Evolutionary conservation across 768 basidiomycete species (phyloP).

Genomic region (Xanthoconium stramineum): DNA sequence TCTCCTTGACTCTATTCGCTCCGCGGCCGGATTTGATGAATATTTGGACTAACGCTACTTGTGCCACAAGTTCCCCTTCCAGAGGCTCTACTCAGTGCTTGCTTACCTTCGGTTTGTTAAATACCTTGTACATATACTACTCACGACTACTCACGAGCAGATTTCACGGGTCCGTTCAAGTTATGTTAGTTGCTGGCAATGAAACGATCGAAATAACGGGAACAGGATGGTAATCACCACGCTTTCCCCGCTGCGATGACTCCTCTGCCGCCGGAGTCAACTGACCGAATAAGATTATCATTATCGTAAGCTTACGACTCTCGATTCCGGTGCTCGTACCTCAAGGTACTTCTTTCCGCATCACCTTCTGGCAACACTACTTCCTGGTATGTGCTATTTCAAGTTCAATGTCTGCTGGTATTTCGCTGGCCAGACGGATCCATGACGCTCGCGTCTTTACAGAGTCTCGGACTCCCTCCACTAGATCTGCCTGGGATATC

Average conservation of each 20-base stretch:
- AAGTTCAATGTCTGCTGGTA: background rate
- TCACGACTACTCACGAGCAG: constrained; percentile 4
- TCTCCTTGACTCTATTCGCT: constrained; percentile 54
- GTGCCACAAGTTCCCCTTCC: background rate
- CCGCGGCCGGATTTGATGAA: background rate
- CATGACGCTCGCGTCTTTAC: constrained; percentile 19
- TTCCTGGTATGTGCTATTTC: constrained; percentile 12
- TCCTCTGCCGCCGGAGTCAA: constrained; percentile 31
- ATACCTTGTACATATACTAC: background rate
- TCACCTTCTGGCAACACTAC: constrained; percentile 7
- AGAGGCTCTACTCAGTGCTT: no score
- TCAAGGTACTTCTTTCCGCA: constrained; percentile 10
- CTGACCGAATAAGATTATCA: constrained; percentile 4
- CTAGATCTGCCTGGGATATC: background rate
- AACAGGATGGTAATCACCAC: constrained; percentile 18
- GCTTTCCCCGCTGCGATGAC: constrained; percentile 24
- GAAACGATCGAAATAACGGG: background rate
- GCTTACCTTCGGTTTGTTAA: background rate
- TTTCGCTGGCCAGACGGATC: constrained; percentile 15
- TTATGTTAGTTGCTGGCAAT: background rate
- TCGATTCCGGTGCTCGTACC: constrained; percentile 47
- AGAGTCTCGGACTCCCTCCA: constrained; percentile 26
- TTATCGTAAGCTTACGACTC: constrained; percentile 31
- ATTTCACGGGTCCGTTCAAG: background rate
- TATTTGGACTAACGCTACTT: no score